Conservation (phyloP, 495 filamentous ascomycete genomes). For the Aspergillus mulundensis region DNA sequence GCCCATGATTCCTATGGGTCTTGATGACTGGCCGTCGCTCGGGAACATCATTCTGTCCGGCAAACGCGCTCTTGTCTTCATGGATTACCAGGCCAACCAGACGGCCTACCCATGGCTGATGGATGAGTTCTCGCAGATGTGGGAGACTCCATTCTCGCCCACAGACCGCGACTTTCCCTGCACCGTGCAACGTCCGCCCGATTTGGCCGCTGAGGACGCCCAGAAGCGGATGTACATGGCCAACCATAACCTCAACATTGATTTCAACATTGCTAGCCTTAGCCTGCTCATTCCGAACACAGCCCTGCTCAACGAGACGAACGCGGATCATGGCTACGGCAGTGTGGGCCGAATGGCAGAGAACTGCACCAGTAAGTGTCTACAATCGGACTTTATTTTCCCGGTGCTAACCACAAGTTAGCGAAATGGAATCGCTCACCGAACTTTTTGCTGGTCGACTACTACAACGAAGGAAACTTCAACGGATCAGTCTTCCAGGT, state of each 20-base stretch:
- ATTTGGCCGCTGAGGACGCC: constrained; percentile 47
- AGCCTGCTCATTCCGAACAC: constrained; percentile 73
- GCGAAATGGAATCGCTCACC: constrained; percentile 66
- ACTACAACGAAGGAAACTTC: constrained; percentile 67
- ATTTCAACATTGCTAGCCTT: constrained; percentile 57
- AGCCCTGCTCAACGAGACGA: constrained; percentile 61
- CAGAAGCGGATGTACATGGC: constrained; percentile 73
- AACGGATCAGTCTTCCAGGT: constrained; percentile 89
- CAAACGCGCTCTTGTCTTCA: constrained; percentile 61
- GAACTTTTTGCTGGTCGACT: constrained; percentile 87
- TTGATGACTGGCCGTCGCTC: constrained; percentile 82
- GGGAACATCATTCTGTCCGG: constrained; percentile 67
- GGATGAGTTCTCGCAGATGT: constrained; percentile 63
- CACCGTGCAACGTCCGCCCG: constrained; percentile 56
- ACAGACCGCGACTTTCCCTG: constrained; percentile 57
- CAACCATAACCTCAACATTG: constrained; percentile 86
- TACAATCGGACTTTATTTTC: neutral
- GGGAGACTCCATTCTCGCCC: constrained; percentile 65
- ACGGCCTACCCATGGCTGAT: constrained; percentile 63
- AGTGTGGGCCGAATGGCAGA: constrained; percentile 67
- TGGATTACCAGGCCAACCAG: constrained; percentile 85
- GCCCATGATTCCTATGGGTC: constrained; percentile 59
- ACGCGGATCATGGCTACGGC: constrained; percentile 57
- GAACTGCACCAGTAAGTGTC: constrained; percentile 59
- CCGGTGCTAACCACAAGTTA: constrained; percentile 20